Conservation (phyloP, 2,329 filamentous ascomycete genomes). For the Botryosphaeria dothidea region DNA sequence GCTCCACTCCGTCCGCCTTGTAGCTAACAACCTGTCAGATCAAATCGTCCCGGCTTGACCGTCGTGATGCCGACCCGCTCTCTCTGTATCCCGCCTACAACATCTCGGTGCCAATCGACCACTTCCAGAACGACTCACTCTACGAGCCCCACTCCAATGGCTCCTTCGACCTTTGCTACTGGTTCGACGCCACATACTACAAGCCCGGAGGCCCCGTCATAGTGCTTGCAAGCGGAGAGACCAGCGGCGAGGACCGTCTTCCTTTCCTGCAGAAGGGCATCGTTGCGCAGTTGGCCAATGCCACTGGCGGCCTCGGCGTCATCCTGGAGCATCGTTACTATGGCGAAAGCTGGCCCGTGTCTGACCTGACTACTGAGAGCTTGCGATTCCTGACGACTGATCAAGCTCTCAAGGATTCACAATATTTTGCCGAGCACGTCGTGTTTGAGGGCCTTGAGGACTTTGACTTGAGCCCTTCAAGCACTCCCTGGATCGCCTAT, state of each 20-base stretch:
- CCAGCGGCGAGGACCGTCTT: conserved; percentile 61
- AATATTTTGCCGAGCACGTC: conserved; percentile 75
- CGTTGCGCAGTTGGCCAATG: conserved; percentile 67
- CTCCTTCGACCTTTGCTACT: conserved; percentile 74
- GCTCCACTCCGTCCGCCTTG: background rate
- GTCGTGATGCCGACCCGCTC: conserved; percentile 32
- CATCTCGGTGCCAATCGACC: conserved; percentile 66
- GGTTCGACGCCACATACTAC: conserved; percentile 79
- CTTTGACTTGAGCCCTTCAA: conserved; percentile 64
- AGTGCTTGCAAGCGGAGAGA: conserved; percentile 73
- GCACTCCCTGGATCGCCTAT: conserved; percentile 74
- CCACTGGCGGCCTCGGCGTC: conserved; percentile 73
- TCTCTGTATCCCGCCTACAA: conserved; percentile 52
- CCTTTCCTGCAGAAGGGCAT: conserved; percentile 78
- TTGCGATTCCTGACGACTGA: conserved; percentile 82
- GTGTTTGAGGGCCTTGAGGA: conserved; percentile 70
- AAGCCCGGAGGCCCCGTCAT: conserved; percentile 78
- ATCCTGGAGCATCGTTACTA: conserved; percentile 89
- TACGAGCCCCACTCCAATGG: conserved; percentile 76
- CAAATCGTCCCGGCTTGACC: background rate
- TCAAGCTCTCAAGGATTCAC: conserved; percentile 78
- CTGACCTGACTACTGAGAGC: conserved; percentile 67
- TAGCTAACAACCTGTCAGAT: conserved; percentile 6
- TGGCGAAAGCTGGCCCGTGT: conserved; percentile 69
- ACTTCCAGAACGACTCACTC: conserved; percentile 76